These are phyloP conservation scores for Russula abietina DNA, from an alignment of 768 basidiomycete genomes.

Conservation along the genomic window DNA sequence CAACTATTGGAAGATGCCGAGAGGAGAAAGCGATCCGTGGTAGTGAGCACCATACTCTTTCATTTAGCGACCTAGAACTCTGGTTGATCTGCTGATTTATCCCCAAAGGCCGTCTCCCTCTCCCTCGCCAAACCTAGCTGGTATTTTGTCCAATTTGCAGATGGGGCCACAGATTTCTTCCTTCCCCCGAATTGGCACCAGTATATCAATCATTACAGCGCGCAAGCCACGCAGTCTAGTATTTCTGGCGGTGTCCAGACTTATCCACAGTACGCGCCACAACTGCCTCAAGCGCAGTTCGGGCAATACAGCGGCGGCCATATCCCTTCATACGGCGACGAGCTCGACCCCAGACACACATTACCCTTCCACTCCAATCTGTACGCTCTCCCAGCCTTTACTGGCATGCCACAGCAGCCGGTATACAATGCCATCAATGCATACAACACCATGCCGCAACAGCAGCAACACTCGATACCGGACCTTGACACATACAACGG, in stretches of 20 bases:
- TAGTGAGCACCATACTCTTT: neutral
- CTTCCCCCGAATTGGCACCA: too few relatives aligned
- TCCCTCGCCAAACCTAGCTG: neutral
- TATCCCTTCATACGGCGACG: neutral
- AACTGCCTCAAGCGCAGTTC: neutral
- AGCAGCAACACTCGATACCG: neutral
- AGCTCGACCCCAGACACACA: neutral
- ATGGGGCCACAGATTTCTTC: too few relatives aligned
- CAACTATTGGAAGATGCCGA: conserved; percentile 1
- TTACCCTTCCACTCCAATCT: neutral
- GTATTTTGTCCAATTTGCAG: too few relatives aligned
- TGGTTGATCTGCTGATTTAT: neutral
- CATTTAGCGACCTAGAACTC: too few relatives aligned
- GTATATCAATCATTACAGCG: too few relatives aligned
- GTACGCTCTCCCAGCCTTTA: neutral
- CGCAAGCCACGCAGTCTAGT: too few relatives aligned
- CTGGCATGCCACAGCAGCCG: neutral
- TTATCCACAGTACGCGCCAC: neutral
- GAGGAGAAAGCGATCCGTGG: neutral
- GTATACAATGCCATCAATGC: neutral
- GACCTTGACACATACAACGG: neutral
- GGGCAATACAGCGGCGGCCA: neutral
- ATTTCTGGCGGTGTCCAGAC: neutral
- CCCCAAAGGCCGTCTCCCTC: conserved; percentile 5
- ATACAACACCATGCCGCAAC: neutral